Evolutionary conservation across 2,329 filamentous ascomycete species (phyloP).

Genomic region (Ascochyta clinopodiicola): DNA sequence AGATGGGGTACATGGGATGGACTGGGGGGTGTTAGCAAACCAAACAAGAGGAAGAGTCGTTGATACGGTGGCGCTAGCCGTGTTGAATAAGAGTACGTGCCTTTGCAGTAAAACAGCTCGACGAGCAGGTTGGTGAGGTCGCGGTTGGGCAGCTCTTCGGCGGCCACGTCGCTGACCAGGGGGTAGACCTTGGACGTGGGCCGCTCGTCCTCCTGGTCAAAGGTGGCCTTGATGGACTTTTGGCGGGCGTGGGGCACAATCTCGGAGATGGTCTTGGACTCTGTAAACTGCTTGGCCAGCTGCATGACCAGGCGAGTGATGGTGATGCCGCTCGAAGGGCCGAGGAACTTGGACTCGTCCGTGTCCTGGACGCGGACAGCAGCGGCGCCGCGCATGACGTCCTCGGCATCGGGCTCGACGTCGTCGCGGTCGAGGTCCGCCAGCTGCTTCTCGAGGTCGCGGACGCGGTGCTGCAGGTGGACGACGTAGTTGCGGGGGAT

Average conservation of each 20-base stretch:
- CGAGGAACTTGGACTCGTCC: constrained; percentile 89
- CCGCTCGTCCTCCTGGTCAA: constrained; percentile 68
- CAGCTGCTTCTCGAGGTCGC: constrained; percentile 80
- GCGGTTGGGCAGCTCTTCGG: constrained; percentile 74
- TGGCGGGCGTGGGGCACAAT: constrained; percentile 79
- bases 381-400: constrained; percentile 85
- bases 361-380: constrained; percentile 83
- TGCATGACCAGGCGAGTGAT: constrained; percentile 97
- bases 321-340: constrained; percentile 92
- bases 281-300: constrained; percentile 90
- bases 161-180: constrained; percentile 84
- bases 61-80: not conserved
- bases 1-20: constrained; percentile 83
- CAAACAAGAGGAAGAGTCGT: too few species aligned
- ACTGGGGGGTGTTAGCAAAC: constrained; percentile 58
- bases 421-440: constrained; percentile 77
- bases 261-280: constrained; percentile 89
- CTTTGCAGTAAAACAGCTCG: constrained; percentile 84
- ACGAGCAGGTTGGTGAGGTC: constrained; percentile 79
- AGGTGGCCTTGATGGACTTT: constrained; percentile 72
- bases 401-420: constrained; percentile 74
- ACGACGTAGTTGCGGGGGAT: constrained; percentile 93
- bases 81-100: constrained; percentile 52
- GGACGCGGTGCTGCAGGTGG: constrained; percentile 85
- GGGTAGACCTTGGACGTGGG: constrained; percentile 84